Evolutionary conservation across 768 basidiomycete species (phyloP), one percentile per base, ranked within the genome.

Genomic region (Neoboletus subvelutipes): DNA sequence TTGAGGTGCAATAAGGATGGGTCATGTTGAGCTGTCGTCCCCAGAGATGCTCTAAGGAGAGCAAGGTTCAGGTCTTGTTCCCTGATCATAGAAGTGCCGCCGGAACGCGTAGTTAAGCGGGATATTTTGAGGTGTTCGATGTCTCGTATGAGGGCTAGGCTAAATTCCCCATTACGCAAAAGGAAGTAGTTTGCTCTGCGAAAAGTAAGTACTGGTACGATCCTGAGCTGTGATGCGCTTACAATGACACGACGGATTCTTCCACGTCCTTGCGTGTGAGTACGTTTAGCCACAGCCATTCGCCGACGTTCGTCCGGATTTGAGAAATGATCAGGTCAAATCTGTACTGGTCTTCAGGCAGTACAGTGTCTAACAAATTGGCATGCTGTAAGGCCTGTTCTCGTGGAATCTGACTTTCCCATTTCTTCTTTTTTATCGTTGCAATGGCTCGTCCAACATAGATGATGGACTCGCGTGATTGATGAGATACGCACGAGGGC

Each of bases 211-310:
- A 60, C 46, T 28, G 17, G 53, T 24, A 52, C 24, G 26, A 45
- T 40, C 45, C 36, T 12, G 39, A 39, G 45, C 22, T 54, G 40
- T 46, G 43, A 41, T 33, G 31, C 1, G 74, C 90, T 69, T 71
- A 94, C 93, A 95, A 69, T 13, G 91, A 89, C 63, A 94, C 85
- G 20, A 96, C 84, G 0, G 93, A 88, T 24, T 88, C 88, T 60
- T 89, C 86, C 1, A 95, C 87, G 59, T 94, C 92, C 62, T 83
- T 82, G 64, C 81, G 80, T 2, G 92, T 95, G 50, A 97, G 76
- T 37, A 96, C 87, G 65, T 94, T 92, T 24, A 85, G 71, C 94
- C 94, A 97, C 1, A 97, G 77, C 93, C 94, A 97, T 77, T 97
- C 94, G 67, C 92, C 90, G 50, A 95, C 83, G 55, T 88, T 86